These are phyloP conservation scores for Cyberlindnera nakhonratchasimensis DNA, from an alignment of 805 yeast species.

Conservation along the genomic window DNA sequence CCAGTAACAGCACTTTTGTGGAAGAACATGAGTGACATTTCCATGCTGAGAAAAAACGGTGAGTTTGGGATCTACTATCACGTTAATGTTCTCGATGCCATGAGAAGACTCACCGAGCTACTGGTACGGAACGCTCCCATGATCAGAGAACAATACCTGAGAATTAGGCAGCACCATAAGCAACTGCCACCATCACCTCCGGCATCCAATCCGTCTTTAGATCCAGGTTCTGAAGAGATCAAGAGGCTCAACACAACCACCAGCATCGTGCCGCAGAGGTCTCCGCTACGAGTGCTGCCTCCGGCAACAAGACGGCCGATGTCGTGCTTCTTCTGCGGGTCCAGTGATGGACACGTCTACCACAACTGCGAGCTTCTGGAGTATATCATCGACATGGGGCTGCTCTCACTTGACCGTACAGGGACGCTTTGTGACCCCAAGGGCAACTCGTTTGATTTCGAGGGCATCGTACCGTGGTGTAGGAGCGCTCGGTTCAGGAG, in stretches of 20 bases:
- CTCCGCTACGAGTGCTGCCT: background rate
- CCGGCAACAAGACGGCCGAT: background rate
- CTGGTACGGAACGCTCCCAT: conserved; percentile 1
- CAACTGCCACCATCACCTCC: background rate
- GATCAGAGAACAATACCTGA: conserved; percentile 4
- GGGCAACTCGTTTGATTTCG: conserved; percentile 2
- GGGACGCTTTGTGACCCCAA: conserved; percentile 2
- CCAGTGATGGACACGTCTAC: conserved; percentile 6
- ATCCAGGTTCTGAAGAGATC: background rate
- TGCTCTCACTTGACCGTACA: background rate
- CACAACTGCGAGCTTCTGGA: conserved; percentile 3
- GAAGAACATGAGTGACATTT: conserved; percentile 3
- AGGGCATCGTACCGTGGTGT: conserved; percentile 5
- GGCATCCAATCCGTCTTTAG: background rate
- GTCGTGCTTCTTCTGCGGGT: conserved; percentile 6
- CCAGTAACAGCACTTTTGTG: conserved; percentile 4
- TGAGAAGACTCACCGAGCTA: conserved; percentile 2
- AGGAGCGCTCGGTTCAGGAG: conserved; percentile 3
- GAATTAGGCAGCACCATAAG: conserved; percentile 1
- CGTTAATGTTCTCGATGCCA: conserved; percentile 2
- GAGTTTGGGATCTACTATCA: conserved; percentile 9
- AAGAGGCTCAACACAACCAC: background rate
- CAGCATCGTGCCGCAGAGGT: background rate
- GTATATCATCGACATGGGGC: conserved; percentile 1
- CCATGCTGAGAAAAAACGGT: conserved; percentile 4